Base-by-base conservation (phyloP, 495 filamentous ascomycete species). In the Penicillium pulvis region DNA sequence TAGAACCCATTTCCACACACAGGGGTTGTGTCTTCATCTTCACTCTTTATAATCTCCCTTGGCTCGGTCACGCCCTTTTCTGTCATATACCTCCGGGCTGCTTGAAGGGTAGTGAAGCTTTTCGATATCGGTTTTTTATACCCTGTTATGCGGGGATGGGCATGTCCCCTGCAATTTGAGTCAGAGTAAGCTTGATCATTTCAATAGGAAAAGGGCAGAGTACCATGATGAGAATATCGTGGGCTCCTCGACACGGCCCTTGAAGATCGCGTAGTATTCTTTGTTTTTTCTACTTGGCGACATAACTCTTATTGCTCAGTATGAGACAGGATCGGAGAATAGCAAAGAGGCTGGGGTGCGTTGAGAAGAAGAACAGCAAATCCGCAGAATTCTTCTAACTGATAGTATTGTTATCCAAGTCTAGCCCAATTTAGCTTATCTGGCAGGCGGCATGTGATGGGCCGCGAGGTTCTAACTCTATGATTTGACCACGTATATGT, bases 181-280 rank as follows among this genome's bases (percentile, higher is more conserved):
- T 35, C 4, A 51, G 16, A 26, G 6, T 7, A 47, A 26, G 44
- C 4, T 35, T 4, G n/a, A 23, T 23, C 20, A 17, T 17, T 51
- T 6, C 33, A 30, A 6, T 51, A 11, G n/a, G 30, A 0, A 28
- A 28, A 51, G 30, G 2, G 19, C 16, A 35, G 33, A 8, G 33
- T 23, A 51, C 49, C n/a, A 51, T 6, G 49, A 51, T 51, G 49
- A 51, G 33, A 39, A 51, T 23, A 51, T 51, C 0, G 49, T 51
- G 20, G 49, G 49, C 30, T 51, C 31, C 28, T 51, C 6, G 9
- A 51, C 9, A 36, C 49, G 49, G 1, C 49, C 49, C 6, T 1
- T 51, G 7, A 51, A 39, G 1, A 51, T 1, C n/a, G 49, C 49
- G 49, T 51, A 51, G n/a, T 47, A 47, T 28, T 47, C 20, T 3